Percentiles rank a stretch among this genome's conserved stretches.
Evolutionary conservation across 495 filamentous ascomycete genomes (phyloP).

Genomic region (Aspergillus sclerotiicarbonarius): DNA sequence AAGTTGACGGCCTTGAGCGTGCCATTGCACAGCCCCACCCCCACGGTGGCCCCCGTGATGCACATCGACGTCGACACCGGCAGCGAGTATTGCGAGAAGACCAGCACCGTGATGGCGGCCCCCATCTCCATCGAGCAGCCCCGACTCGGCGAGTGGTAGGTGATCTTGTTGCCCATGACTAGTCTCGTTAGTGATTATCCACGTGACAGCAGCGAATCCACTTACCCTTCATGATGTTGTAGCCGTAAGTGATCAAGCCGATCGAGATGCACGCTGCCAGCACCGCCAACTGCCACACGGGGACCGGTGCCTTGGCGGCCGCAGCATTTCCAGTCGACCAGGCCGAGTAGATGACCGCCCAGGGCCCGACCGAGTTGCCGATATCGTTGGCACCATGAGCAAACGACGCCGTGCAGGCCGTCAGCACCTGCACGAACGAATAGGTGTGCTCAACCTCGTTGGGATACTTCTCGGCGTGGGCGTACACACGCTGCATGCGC

Average conservation of each 20-base stretch:
- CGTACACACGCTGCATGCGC: constrained; percentile 61
- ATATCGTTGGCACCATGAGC: constrained; percentile 82
- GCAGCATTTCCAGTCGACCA: constrained; percentile 56
- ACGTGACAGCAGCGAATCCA: background rate
- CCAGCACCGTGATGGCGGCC: constrained; percentile 62
- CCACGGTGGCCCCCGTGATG: constrained; percentile 57
- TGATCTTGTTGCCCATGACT: constrained; percentile 68
- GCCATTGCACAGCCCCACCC: constrained; percentile 57
- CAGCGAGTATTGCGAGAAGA: constrained; percentile 60
- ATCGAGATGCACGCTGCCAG: constrained; percentile 51
- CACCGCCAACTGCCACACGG: constrained; percentile 60
- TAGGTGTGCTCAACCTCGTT: constrained; percentile 76
- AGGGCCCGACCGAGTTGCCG: constrained; percentile 73
- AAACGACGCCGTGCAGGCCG: constrained; percentile 72
- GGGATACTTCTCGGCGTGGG: constrained; percentile 61
- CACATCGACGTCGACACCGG: constrained; percentile 62
- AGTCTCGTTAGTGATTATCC: constrained; percentile 22
- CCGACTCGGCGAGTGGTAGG: constrained; percentile 61
- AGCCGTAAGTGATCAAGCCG: constrained; percentile 62
- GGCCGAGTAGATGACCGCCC: constrained; percentile 64
- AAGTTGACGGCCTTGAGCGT: constrained; percentile 61
- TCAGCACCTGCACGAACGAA: constrained; percentile 72
- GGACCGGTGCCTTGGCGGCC: constrained; percentile 50
- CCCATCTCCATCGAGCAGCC: constrained; percentile 66
- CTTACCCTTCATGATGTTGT: constrained; percentile 66